Evolutionary conservation across 371 early-diverging fungal species (phyloP).

Genomic region (Mucor sp.): DNA sequence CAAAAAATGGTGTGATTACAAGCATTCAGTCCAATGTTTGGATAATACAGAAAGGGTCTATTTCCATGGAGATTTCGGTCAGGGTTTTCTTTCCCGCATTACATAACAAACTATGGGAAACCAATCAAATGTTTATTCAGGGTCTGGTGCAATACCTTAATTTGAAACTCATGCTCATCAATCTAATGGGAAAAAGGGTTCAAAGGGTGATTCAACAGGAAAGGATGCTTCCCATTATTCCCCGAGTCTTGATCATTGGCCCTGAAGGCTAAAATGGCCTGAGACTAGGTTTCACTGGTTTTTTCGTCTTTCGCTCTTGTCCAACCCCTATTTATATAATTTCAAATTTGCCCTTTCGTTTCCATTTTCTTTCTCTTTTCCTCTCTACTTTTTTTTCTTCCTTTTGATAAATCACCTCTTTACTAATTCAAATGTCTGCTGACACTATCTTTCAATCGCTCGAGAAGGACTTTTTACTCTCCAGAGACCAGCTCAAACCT

Average conservation of each 20-base stretch:
- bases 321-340: constrained; percentile 3
- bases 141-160: neutral
- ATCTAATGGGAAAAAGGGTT: constrained; percentile 9
- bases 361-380: neutral
- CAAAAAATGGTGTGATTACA: neutral
- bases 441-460: constrained; percentile 32
- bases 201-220: constrained; percentile 10
- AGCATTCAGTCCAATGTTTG: neutral
- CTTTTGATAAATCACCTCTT: neutral
- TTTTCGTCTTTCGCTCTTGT: neutral
- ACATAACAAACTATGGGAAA: neutral
- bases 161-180: neutral
- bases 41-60: neutral
- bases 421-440: constrained; percentile 4
- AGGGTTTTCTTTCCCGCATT: constrained; percentile 8
- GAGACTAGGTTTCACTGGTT: neutral
- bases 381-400: constrained; percentile 4
- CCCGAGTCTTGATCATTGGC: constrained; percentile 14
- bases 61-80: neutral
- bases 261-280: neutral
- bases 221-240: constrained; percentile 10
- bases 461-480: constrained; percentile 37
- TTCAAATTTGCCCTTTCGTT: neutral
- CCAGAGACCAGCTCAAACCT: constrained; percentile 50
- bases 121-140: constrained; percentile 8